These are phyloP conservation scores for Aphelidium insulamus DNA, from an alignment of 371 early-diverging fungal genomes.

Conservation along the genomic window DNA sequence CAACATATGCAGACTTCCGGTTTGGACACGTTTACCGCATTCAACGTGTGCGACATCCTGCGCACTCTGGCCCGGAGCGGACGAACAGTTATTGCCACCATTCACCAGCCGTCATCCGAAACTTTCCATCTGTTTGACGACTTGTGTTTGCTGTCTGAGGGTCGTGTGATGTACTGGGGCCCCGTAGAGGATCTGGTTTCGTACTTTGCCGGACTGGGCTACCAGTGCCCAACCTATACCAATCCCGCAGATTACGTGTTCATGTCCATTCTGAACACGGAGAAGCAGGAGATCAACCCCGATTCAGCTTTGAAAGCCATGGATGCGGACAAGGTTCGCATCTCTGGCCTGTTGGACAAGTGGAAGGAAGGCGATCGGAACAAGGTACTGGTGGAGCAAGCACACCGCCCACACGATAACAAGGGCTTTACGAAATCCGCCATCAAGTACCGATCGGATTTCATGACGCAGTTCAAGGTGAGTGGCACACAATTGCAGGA, in stretches of 20 bases:
- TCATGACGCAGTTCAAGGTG: too few relatives aligned
- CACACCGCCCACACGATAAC: not conserved
- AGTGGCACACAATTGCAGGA: too few relatives aligned
- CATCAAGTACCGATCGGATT: too few relatives aligned
- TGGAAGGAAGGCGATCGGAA: too few relatives aligned
- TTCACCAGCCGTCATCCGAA: conserved; percentile 37
- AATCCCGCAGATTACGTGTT: conserved; percentile 51
- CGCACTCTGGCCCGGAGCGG: conserved; percentile 25
- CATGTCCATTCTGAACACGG: conserved; percentile 10
- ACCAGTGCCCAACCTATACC: conserved; percentile 26
- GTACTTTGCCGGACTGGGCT: conserved; percentile 22
- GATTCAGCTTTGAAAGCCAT: too few relatives aligned
- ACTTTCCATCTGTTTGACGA: conserved; percentile 35
- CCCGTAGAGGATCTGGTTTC: conserved; percentile 12
- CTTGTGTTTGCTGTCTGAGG: conserved; percentile 27
- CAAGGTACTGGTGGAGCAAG: conserved; percentile 1
- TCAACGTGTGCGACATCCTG: conserved; percentile 28
- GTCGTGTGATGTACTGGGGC: conserved; percentile 31
- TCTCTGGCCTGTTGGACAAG: too few relatives aligned
- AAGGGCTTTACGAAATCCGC: too few relatives aligned
- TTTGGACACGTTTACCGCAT: conserved; percentile 51
- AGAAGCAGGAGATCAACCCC: not conserved
- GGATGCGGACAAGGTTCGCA: too few relatives aligned
- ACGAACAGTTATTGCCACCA: conserved; percentile 38
- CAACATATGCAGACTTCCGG: too few relatives aligned